These are phyloP conservation scores for Zygoascus hellenicus DNA, from an alignment of 1,139 yeast genomes.

Conservation along the genomic window DNA sequence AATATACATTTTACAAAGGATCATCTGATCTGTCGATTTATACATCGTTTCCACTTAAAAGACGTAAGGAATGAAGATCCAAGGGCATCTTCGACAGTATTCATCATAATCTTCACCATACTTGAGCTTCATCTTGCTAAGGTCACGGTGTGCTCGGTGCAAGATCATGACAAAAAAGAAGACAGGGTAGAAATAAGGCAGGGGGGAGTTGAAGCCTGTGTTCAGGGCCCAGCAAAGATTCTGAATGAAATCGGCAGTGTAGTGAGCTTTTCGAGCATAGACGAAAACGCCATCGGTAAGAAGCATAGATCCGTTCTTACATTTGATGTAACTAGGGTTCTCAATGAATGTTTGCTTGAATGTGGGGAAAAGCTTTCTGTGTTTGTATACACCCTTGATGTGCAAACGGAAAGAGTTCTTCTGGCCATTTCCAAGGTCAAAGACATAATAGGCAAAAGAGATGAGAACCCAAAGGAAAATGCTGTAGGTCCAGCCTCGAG, in stretches of 20 bases:
- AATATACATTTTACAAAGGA: constrained; percentile 4
- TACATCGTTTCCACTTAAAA: constrained; percentile 37
- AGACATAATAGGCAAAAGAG: constrained; percentile 75
- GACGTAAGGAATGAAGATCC: constrained; percentile 82
- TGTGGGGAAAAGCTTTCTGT: constrained; percentile 81
- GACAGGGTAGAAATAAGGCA: constrained; percentile 94
- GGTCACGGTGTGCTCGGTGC: constrained; percentile 86
- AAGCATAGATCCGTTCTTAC: constrained; percentile 77
- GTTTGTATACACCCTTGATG: constrained; percentile 68
- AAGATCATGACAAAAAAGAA: constrained; percentile 82
- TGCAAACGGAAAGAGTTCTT: constrained; percentile 88
- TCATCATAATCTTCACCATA: constrained; percentile 93
- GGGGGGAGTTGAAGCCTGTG: constrained; percentile 80
- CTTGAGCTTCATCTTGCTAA: constrained; percentile 72
- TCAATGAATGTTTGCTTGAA: constrained; percentile 76
- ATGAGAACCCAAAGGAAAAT: constrained; percentile 50
- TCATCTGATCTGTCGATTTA: neutral
- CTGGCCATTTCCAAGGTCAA: constrained; percentile 93
- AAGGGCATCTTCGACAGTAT: constrained; percentile 84
- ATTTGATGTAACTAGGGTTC: constrained; percentile 77
- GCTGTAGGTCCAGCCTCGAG: constrained; percentile 60
- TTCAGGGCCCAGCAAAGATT: constrained; percentile 86
- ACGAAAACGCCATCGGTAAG: constrained; percentile 92
- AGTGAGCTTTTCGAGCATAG: constrained; percentile 84
- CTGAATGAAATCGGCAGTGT: constrained; percentile 90